Evolutionary conservation across 371 early-diverging fungal species (phyloP).

Genomic region (Syncephalastrum racemosum): DNA sequence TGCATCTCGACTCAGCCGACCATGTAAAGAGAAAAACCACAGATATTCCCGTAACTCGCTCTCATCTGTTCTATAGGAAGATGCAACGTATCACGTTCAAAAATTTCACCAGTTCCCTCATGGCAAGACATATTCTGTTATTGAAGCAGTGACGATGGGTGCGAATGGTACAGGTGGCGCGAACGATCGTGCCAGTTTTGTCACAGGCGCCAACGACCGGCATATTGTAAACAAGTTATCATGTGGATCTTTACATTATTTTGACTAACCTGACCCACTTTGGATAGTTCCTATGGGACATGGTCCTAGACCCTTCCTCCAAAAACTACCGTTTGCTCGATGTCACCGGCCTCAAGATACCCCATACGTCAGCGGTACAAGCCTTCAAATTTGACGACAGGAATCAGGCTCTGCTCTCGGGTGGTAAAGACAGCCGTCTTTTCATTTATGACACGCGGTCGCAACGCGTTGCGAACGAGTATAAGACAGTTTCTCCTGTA

Average conservation of each 20-base stretch:
- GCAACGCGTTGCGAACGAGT: not conserved
- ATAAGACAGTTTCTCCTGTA: conserved; percentile 10
- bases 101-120: conserved; percentile 26
- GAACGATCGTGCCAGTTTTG: conserved; percentile 26
- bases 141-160: conserved; percentile 20
- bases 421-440: conserved; percentile 32
- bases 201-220: conserved; percentile 40
- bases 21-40: conserved; percentile 8
- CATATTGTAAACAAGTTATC: conserved; percentile 22
- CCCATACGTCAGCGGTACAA: conserved; percentile 28
- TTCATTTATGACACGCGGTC: conserved; percentile 23
- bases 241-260: not conserved
- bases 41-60: not conserved
- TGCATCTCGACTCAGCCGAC: conserved; percentile 14
- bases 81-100: conserved; percentile 27
- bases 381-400: conserved; percentile 24
- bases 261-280: conserved; percentile 1
- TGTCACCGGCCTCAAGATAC: conserved; percentile 16
- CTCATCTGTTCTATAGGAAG: conserved; percentile 9
- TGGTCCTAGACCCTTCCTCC: conserved; percentile 9
- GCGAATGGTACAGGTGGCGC: conserved; percentile 9
- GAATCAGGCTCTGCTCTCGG: conserved; percentile 21
- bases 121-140: conserved; percentile 21
- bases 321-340: conserved; percentile 11
- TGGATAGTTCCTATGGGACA: conserved; percentile 12